A percentile compares a stretch with the other conserved stretches of the same genome.
These are phyloP conservation scores for Blastomyces percursus DNA, from an alignment of 2,329 filamentous ascomycete genomes.

Conservation along the genomic window DNA sequence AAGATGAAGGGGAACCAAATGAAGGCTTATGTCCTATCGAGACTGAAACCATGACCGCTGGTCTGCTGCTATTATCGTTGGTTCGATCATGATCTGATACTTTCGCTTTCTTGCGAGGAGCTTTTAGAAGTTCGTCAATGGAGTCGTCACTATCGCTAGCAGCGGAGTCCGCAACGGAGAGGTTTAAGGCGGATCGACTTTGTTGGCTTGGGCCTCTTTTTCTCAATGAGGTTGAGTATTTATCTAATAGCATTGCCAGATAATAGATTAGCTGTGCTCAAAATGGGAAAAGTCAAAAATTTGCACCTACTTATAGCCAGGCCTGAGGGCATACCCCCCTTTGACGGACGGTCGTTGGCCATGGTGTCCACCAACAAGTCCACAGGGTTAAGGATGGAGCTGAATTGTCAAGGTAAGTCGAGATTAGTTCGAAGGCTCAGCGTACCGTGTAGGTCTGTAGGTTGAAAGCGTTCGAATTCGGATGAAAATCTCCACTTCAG, in stretches of 20 bases:
- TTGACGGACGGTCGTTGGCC: not conserved
- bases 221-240: not conserved
- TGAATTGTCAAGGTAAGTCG: not conserved
- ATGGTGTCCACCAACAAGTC: not conserved
- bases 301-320: not conserved
- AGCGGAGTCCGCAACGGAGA: not conserved
- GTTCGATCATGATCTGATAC: not conserved
- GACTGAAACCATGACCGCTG: constrained; percentile 22
- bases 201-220: not conserved
- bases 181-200: constrained; percentile 6
- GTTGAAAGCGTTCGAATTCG: not conserved
- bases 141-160: not conserved
- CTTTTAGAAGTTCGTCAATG: not conserved
- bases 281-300: not conserved
- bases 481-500: not conserved
- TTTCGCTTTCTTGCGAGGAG: not conserved
- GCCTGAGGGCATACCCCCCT: not conserved
- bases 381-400: not conserved
- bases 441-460: not conserved
- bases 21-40: constrained; percentile 20
- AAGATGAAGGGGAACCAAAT: constrained; percentile 26
- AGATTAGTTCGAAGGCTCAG: not conserved
- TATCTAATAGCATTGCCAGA: not conserved
- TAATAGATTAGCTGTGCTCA: not conserved
- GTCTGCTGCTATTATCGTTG: not conserved